Evolutionary conservation across 768 basidiomycete genomes (phyloP), one percentile per base, ranked within the genome.

Genomic region (Pulveroboletus sp.): DNA sequence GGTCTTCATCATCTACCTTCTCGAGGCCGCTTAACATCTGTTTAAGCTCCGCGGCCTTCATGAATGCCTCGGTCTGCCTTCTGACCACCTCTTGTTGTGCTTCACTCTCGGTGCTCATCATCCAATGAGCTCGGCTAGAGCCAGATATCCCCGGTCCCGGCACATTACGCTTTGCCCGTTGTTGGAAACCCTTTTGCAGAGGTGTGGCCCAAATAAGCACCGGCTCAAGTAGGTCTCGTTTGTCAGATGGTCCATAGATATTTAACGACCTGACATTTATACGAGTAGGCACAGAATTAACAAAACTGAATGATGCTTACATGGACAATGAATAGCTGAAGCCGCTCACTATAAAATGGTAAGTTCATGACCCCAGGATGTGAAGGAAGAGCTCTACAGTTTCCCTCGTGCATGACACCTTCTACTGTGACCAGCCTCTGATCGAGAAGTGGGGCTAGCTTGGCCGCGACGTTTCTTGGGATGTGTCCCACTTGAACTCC

Each of bases 401-500:
- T 91, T 46, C 88, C 89, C 47, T 86, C 76, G 32, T 77, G 78
- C 58, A 64, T 66, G 10, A 74, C 69, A 17, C 90, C 92, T 71
- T 93, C 92, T 4, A 89, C 79, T 0, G 76, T 84, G 39, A 93
- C 73, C 3, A 75, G 49, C 9, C 66, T 68, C 39, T 69, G 68
- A 63, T 94, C 92, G 43, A 93, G 76, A 21, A 93, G 71, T 1
- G 86, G 82, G 5, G 91, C 77, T 15, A 93, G 71, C 57, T 78
- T 76, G 0, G 64, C 46, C 0, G 80, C 87, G 11, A 84, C 74
- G 18, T 67, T 69, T 31, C 78, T 76, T 2, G 88, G 83, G 21
- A 93, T 63, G 67, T 93, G 92, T 2, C 92, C 92, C 3, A 94
- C 90, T 76, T 92, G 86, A 11, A 70, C 70, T 1, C 74, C 72